These are phyloP conservation scores for Daphne laureola DNA, from an alignment of 441 rosid genomes.

Conservation along the genomic window DNA sequence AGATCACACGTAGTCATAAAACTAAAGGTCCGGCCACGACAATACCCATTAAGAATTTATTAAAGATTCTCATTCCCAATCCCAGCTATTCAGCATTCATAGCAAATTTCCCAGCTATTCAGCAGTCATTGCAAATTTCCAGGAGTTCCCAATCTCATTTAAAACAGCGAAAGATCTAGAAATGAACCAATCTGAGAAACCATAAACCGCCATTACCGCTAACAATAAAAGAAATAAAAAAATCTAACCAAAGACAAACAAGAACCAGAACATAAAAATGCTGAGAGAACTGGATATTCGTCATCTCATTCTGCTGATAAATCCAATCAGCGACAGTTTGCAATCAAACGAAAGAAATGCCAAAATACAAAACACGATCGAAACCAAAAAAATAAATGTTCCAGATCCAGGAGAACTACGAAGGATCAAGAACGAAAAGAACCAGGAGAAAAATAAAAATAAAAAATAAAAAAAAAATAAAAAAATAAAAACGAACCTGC, in stretches of 20 bases:
- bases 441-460: not conserved
- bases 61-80: no score
- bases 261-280: slow-evolving; percentile 2
- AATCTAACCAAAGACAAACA: not conserved
- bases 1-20: not conserved
- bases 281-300: not conserved
- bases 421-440: not conserved
- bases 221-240: not conserved
- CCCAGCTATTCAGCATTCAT: no score
- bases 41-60: no score
- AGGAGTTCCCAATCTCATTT: not conserved
- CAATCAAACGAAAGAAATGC: not conserved
- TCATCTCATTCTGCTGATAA: not conserved
- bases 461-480: no score
- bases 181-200: not conserved
- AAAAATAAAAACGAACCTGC: slow-evolving; percentile 46
- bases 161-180: not conserved
- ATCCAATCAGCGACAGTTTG: not conserved
- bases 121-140: no score
- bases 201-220: slow-evolving; percentile 4
- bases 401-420: not conserved
- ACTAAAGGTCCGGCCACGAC: slow-evolving; percentile 2
- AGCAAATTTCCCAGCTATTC: no score
- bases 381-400: slow-evolving; percentile 6
- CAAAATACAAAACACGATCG: slow-evolving; percentile 9